phyloP scores from a whole-genome alignment of 805 yeast species.

The Ogataea sp. region DNA sequence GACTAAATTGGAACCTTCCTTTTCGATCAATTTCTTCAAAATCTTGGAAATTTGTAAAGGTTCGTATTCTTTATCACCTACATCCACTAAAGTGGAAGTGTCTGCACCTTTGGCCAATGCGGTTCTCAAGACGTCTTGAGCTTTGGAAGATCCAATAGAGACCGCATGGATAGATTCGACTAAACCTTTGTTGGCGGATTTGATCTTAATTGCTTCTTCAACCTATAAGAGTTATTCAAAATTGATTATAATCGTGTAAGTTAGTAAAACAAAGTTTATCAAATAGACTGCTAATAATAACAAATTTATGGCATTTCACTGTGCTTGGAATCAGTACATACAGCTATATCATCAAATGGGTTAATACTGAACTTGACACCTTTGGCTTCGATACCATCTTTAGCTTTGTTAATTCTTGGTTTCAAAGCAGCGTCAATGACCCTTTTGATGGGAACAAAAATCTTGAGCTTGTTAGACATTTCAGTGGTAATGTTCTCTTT shows the following conservation, averaged over 20 bases:
- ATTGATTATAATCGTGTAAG: not conserved
- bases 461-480: conserved; percentile 47
- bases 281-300: too few species aligned
- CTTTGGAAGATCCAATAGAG: conserved; percentile 78
- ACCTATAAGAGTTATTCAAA: conserved; percentile 21
- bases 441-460: conserved; percentile 90
- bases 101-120: conserved; percentile 96
- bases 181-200: conserved; percentile 51
- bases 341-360: conserved; percentile 97
- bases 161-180: conserved; percentile 88
- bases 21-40: conserved; percentile 62
- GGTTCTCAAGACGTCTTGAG: conserved; percentile 81
- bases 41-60: conserved; percentile 88
- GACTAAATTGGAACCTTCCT: conserved; percentile 66
- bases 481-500: not conserved
- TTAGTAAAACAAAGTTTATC: not conserved
- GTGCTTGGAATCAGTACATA: too few species aligned
- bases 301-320: not conserved
- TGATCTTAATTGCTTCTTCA: conserved; percentile 84
- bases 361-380: conserved; percentile 91
- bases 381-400: conserved; percentile 76
- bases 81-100: conserved; percentile 72
- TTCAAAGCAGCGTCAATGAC: conserved; percentile 90
- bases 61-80: conserved; percentile 62
- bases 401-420: conserved; percentile 84